Evolutionary conservation across 2,329 filamentous ascomycete species (phyloP).

Genomic region (Trichocomaceae sp.): DNA sequence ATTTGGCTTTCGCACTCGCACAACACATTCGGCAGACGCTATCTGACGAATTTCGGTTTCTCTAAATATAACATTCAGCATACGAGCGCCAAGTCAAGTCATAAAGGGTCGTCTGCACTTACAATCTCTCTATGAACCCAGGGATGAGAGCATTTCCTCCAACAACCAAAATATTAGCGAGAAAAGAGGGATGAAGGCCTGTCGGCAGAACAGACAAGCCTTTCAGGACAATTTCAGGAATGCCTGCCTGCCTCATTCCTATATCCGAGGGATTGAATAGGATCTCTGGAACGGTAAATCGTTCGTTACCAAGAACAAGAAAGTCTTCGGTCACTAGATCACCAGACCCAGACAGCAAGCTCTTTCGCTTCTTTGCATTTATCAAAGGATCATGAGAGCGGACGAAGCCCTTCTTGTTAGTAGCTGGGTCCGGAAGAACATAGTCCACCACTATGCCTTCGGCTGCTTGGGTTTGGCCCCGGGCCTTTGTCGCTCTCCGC

Average conservation of each 20-base stretch:
- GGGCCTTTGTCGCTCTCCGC: conserved; percentile 66
- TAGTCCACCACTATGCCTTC: conserved; percentile 73
- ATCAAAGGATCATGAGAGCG: conserved; percentile 68
- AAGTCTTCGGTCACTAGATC: conserved; percentile 62
- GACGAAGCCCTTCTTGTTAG: conserved; percentile 59
- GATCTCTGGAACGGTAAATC: conserved; percentile 83
- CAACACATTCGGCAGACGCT: conserved; percentile 68
- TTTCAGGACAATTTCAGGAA: conserved; percentile 77
- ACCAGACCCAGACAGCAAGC: conserved; percentile 42
- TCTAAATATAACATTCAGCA: conserved; percentile 27
- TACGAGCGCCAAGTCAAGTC: neutral
- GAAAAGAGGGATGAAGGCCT: conserved; percentile 73
- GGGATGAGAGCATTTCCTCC: conserved; percentile 76
- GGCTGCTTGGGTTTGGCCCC: conserved; percentile 19
- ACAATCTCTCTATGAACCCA: conserved; percentile 74
- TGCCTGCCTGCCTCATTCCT: conserved; percentile 72
- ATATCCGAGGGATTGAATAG: conserved; percentile 82
- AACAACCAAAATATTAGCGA: conserved; percentile 83
- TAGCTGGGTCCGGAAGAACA: conserved; percentile 74
- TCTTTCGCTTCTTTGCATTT: conserved; percentile 48
- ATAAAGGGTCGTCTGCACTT: conserved; percentile 21
- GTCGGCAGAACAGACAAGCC: conserved; percentile 67
- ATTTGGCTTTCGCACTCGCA: conserved; percentile 62
- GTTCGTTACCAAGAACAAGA: conserved; percentile 81
- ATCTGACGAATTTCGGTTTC: conserved; percentile 64